Percentiles rank a stretch among this genome's conserved stretches.
These are phyloP conservation scores for Trichopus zeylanicus DNA, from an alignment of 116 monocot species.

Conservation along the genomic window DNA sequence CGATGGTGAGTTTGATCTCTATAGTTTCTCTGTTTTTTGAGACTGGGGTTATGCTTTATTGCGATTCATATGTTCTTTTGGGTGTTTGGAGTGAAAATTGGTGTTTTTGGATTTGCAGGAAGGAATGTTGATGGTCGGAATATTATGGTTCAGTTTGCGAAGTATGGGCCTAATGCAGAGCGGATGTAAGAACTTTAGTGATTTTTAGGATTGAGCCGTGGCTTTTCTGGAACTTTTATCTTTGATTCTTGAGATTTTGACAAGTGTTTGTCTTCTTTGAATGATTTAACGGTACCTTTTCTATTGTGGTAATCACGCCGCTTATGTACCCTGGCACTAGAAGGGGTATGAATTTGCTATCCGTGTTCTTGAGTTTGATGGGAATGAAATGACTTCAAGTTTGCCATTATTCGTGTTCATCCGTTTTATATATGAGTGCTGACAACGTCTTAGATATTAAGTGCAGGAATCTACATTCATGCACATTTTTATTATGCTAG, in stretches of 20 bases:
- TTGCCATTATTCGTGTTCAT: too few species aligned
- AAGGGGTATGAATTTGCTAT: too few species aligned
- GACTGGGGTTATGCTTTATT: not conserved
- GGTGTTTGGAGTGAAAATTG: not conserved
- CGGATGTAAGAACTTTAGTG: slow-evolving; percentile 46
- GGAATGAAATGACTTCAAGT: too few species aligned
- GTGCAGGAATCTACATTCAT: too few species aligned
- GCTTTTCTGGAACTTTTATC: not conserved
- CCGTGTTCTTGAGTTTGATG: too few species aligned
- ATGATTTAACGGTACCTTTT: too few species aligned
- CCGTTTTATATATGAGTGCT: too few species aligned
- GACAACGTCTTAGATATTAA: too few species aligned
- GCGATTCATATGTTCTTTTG: not conserved
- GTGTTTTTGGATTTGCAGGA: slow-evolving; percentile 26
- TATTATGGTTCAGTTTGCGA: slow-evolving; percentile 97
- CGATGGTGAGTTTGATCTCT: slow-evolving; percentile 37
- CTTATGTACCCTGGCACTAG: too few species aligned
- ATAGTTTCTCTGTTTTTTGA: not conserved
- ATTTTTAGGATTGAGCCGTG: not conserved
- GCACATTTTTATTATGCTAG: too few species aligned
- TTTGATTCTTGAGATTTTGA: not conserved
- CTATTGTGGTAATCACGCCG: too few species aligned
- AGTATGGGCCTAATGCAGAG: slow-evolving; percentile 97
- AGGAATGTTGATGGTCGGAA: slow-evolving; percentile 83
- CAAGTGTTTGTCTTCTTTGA: not conserved